Base-by-base conservation (phyloP, 495 filamentous ascomycete species). In the Antarctomyces pellizariae region DNA sequence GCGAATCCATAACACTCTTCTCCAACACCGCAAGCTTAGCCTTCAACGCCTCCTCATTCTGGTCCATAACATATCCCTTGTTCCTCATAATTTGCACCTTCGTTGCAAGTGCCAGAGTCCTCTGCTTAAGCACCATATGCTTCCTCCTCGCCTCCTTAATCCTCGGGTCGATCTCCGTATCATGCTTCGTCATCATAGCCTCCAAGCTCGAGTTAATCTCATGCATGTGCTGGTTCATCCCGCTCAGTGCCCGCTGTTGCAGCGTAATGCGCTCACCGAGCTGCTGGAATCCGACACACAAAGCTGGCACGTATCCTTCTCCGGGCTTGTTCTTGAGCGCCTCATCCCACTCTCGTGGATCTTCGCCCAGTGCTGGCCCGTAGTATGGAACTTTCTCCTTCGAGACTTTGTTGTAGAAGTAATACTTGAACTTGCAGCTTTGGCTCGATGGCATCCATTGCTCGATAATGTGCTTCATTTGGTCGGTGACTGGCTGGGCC, bases 61-160 rank as follows among this genome's bases (percentile, higher is more conserved):
- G 68, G 40, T 82, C 76, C 49, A 99, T 64, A 3, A 78, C 79
- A 46, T 93, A 99, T 7, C 89, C 86, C 22, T 82, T 48, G 42
- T 90, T 93, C 30, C 83, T 64, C 46, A 95, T 48, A 12, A 91
- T 67, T 49, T 99, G 86, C 0, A 86, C 82, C 46, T 84, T 83
- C 5, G 80, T 75, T 1, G 86, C 86, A 14, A 99, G 59, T 6
- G 70, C 62, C 10, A 95, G 53, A 36, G 73, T 83, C 22, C 89
- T 67, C 38, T 79, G 72, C 39, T 71, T 74, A 22, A 92, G 53
- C 18, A 74, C 66, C 5, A 70, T 57, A 45, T 95, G 86, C 42
- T 70, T 73, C 31, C 83, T 62, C 30, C 71, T 62, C 13, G 75
- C 78, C 33, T 84, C 82, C 26, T 73, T 62, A 11, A 83, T 65